Evolutionary conservation across 495 filamentous ascomycete genomes (phyloP).

Genomic region (Trichoderma orchidacearum): DNA sequence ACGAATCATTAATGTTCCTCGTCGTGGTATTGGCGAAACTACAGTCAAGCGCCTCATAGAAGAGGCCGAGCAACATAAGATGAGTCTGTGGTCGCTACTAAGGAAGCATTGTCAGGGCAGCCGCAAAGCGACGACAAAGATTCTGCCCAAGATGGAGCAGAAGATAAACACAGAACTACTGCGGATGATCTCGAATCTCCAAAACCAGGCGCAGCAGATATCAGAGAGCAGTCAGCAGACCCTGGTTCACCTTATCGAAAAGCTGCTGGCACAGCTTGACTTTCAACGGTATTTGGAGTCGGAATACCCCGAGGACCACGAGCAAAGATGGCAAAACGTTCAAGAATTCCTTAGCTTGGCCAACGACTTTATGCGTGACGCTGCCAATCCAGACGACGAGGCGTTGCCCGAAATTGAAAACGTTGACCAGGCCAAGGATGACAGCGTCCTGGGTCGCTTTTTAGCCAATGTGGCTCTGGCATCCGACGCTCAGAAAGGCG

Average conservation of each 20-base stretch:
- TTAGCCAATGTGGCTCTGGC: constrained; percentile 82
- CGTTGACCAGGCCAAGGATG: constrained; percentile 51
- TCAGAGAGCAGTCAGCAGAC: constrained; percentile 25
- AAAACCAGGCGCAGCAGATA: constrained; percentile 44
- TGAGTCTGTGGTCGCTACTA: constrained; percentile 64
- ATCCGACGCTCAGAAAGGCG: constrained; percentile 54
- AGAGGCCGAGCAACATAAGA: constrained; percentile 54
- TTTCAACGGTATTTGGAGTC: constrained; percentile 61
- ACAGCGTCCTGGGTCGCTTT: constrained; percentile 63
- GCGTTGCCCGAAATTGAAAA: constrained; percentile 65
- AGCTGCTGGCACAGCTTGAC: constrained; percentile 56
- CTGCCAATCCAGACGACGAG: constrained; percentile 42
- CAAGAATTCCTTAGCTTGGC: constrained; percentile 74
- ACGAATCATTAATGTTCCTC: constrained; percentile 75
- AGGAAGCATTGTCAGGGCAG: constrained; percentile 57
- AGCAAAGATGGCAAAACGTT: constrained; percentile 81
- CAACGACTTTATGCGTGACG: constrained; percentile 45
- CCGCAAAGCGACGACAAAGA: constrained; percentile 47
- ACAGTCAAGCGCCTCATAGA: constrained; percentile 62
- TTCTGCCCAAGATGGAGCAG: constrained; percentile 55
- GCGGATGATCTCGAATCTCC: constrained; percentile 42
- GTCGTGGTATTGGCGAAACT: constrained; percentile 67
- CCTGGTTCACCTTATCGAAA: constrained; percentile 58
- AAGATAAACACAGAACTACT: constrained; percentile 24
- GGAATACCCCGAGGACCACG: constrained; percentile 61